These are phyloP conservation scores for Chrysoporthe austroafricana DNA, from an alignment of 2,329 filamentous ascomycete species.

Conservation along the genomic window DNA sequence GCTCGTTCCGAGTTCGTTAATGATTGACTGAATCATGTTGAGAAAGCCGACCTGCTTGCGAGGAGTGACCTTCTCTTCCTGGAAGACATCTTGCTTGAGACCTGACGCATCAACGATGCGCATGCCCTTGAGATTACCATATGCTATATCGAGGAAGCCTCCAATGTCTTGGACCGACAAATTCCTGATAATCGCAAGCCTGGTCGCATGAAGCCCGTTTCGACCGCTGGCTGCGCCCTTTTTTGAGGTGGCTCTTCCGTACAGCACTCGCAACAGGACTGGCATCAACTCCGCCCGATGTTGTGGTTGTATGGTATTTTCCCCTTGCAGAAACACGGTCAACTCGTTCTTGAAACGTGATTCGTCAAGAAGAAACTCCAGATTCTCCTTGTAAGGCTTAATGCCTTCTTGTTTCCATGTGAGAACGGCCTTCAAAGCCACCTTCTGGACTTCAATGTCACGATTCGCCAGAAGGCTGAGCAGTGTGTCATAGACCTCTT, in stretches of 20 bases:
- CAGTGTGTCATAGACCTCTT: constrained; percentile 76
- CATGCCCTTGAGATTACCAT: constrained; percentile 69
- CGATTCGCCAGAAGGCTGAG: constrained; percentile 81
- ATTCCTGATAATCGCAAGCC: constrained; percentile 79
- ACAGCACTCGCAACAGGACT: constrained; percentile 82
- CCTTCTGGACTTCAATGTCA: constrained; percentile 86
- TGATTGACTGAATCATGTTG: constrained; percentile 87
- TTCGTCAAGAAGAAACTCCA: constrained; percentile 88
- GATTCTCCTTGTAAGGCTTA: constrained; percentile 78
- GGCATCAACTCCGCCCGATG: constrained; percentile 80
- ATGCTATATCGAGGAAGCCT: constrained; percentile 81
- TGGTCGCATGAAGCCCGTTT: constrained; percentile 78
- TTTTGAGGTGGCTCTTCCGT: constrained; percentile 85
- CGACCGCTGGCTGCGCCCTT: constrained; percentile 77
- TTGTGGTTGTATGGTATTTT: constrained; percentile 71
- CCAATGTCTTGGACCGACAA: constrained; percentile 75
- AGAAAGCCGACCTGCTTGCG: constrained; percentile 89
- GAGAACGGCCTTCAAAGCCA: constrained; percentile 80
- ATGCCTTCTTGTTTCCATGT: constrained; percentile 85
- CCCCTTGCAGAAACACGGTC: constrained; percentile 81
- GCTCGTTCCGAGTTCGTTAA: constrained; percentile 79
- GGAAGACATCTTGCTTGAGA: constrained; percentile 57
- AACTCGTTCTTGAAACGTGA: constrained; percentile 91
- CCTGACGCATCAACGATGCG: constrained; percentile 57
- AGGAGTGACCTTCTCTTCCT: constrained; percentile 62